phyloP scores from a whole-genome alignment of 306 rosid species.

The Malus fusca region DNA sequence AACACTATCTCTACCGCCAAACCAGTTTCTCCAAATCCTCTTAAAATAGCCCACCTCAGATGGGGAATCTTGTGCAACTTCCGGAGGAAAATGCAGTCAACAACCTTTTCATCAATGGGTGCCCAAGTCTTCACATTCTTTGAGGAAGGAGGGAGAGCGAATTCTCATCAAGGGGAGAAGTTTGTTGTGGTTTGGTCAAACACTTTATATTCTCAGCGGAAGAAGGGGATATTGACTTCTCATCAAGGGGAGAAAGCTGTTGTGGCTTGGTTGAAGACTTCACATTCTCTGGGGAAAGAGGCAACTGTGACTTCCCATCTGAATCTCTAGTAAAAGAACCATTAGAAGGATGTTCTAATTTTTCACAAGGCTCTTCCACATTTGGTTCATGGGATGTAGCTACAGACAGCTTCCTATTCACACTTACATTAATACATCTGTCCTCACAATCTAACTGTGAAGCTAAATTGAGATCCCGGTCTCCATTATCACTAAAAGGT shows the following conservation, averaged over 20 bases:
- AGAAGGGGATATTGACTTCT: neutral
- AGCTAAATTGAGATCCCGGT: conserved; percentile 8
- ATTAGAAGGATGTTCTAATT: conserved; percentile 14
- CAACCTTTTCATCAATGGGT: conserved; percentile 11
- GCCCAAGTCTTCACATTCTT: conserved; percentile 1
- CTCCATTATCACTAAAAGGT: conserved; percentile 15
- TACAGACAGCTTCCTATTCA: conserved; percentile 10
- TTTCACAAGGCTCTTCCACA: conserved; percentile 7
- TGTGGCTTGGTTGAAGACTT: neutral
- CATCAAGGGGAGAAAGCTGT: conserved; percentile 7
- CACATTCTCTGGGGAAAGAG: neutral
- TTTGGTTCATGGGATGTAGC: conserved; percentile 9
- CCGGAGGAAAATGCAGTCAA: neutral
- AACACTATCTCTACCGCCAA: conserved; percentile 18
- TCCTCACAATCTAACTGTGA: conserved; percentile 24
- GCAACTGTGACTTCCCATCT: conserved; percentile 11
- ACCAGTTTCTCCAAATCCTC: conserved; percentile 27
- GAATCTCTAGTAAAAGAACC: conserved; percentile 10
- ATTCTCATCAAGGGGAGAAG: conserved; percentile 5
- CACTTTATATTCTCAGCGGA: neutral
- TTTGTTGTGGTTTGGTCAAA: too few relatives aligned
- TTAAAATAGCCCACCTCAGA: conserved; percentile 29
- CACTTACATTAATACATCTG: conserved; percentile 10
- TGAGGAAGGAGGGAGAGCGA: conserved; percentile 17
- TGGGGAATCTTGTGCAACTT: conserved; percentile 9